Conservation (phyloP, 2,329 filamentous ascomycete species). For the Hypoxylon sp. region DNA sequence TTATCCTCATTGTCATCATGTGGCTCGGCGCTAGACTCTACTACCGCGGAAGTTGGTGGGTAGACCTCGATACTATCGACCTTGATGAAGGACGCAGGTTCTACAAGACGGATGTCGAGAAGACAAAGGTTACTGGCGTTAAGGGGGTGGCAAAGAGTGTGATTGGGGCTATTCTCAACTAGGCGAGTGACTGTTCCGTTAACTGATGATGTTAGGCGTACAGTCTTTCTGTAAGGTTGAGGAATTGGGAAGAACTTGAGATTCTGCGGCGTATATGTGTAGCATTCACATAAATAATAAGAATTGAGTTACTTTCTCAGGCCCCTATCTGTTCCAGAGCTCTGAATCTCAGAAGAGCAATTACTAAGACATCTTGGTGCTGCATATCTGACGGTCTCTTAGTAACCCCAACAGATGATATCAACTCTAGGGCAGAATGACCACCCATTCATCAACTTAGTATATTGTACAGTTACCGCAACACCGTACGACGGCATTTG, state of each 20-base stretch:
- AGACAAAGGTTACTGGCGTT: slow-evolving; percentile 26
- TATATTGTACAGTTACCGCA: background rate
- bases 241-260: background rate
- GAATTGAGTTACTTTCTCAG: too few species aligned
- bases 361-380: background rate
- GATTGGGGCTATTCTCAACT: slow-evolving; percentile 37
- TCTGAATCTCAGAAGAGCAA: too few species aligned
- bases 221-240: background rate
- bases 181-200: background rate
- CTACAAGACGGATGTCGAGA: slow-evolving; percentile 47
- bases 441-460: background rate
- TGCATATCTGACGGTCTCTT: background rate
- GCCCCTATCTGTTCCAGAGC: too few species aligned
- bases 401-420: background rate
- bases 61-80: slow-evolving; percentile 46
- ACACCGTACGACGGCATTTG: too few species aligned
- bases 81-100: slow-evolving; percentile 49
- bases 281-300: background rate
- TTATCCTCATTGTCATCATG: slow-evolving; percentile 59
- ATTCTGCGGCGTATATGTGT: background rate
- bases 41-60: slow-evolving; percentile 57
- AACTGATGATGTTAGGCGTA: background rate
- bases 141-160: slow-evolving; percentile 35
- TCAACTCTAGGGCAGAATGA: background rate
- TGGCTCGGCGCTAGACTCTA: slow-evolving; percentile 59